Evolutionary conservation across 495 filamentous ascomycete genomes (phyloP), one percentile per base, ranked within the genome.

Genomic region (Lepidopterella palustris): DNA sequence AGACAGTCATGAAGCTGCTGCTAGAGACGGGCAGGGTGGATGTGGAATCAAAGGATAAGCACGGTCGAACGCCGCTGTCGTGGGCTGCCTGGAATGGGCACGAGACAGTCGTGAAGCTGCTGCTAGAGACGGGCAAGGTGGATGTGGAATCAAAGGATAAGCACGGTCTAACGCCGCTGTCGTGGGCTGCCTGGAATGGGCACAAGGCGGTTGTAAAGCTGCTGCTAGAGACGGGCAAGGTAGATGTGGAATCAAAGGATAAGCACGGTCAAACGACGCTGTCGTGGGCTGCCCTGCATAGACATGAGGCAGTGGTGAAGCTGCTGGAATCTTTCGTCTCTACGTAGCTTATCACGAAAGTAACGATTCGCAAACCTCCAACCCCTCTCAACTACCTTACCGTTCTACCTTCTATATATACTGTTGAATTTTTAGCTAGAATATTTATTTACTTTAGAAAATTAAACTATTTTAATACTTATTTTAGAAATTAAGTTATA

Each of bases 1-100:
- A n/a, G n/a, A n/a, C n/a, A n/a, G n/a, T n/a, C 5, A 65, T 66
- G 45, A 65, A 60, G 49, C 50, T 67, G 13, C 40, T 61, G 47
- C 48, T 59, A 23, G 13, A n/a, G 42, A 32, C 52, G 59, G 53
- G 48, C 42, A 57, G 29, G 26, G 66, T 53, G 18, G 48, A 45
- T 49, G 15, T 18, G 28, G 42, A 47, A 5, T 47, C 18, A 15
- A 47, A 47, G 42, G 42, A 28, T 4, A 47, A 61, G 9, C 4
- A 48, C 20, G 39, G 52, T 23, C 20, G 21, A 23, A 54, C 49
- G 23, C 63, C 58, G 45, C 45, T 70, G 9, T 60, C 23, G 20
- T 50, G 18, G 39, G 49, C 50, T 67, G 13, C 32, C 59, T 29
- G 35, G n/a, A n/a, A n/a, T n/a, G n/a, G n/a, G n/a, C n/a, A n/a